Evolutionary conservation across 2,329 filamentous ascomycete genomes (phyloP).

Genomic region (Penicillium sp.): DNA sequence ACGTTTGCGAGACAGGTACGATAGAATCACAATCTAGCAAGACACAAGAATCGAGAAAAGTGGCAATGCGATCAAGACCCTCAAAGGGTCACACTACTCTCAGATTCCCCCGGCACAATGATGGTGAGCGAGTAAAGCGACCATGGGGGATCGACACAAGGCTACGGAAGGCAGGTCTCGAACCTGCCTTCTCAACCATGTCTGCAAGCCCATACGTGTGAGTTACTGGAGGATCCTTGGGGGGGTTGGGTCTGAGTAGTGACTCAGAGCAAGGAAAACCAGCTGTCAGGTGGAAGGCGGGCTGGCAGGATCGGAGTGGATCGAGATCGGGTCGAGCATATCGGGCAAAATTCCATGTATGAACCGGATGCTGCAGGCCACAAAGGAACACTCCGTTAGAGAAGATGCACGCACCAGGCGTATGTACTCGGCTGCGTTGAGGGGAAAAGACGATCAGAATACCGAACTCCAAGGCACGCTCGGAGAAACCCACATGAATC

Average conservation of each 20-base stretch:
- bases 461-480: conserved; percentile 6
- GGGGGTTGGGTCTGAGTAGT: too few relatives aligned
- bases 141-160: conserved; percentile 8
- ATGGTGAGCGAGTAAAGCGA: conserved; percentile 4
- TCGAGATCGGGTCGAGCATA: background rate
- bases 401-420: conserved; percentile 8
- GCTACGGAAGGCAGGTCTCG: conserved; percentile 6
- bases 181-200: conserved; percentile 1
- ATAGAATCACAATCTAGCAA: conserved; percentile 15
- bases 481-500: background rate
- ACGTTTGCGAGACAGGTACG: conserved; percentile 9
- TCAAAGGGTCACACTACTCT: background rate
- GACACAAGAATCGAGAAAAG: conserved; percentile 6
- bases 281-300: background rate
- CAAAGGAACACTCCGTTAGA: conserved; percentile 12
- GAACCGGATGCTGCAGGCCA: too few relatives aligned
- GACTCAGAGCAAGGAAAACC: conserved; percentile 5
- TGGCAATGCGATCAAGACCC: conserved; percentile 3
- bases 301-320: background rate
- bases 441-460: conserved; percentile 4
- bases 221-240: too few relatives aligned
- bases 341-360: conserved; percentile 2
- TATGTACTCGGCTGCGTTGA: conserved; percentile 8
- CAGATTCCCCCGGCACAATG: conserved; percentile 1
- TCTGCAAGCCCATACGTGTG: background rate